These are phyloP conservation scores for Ceratocystis harringtonii DNA, from an alignment of 2,329 filamentous ascomycete genomes.

Conservation along the genomic window DNA sequence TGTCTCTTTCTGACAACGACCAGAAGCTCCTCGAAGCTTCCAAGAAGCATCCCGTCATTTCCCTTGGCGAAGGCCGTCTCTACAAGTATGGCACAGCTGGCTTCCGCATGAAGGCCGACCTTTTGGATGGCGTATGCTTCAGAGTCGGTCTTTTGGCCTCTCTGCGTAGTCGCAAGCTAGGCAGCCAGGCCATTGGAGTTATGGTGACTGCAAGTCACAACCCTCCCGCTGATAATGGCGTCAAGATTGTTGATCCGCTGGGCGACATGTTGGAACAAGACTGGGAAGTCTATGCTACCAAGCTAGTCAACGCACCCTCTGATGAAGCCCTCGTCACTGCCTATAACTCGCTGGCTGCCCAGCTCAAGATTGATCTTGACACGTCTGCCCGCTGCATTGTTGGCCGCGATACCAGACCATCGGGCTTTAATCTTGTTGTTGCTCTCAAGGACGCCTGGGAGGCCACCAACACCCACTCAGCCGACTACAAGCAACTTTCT, in stretches of 20 bases:
- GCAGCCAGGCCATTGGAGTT: conserved; percentile 82
- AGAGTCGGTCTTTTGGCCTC: conserved; percentile 80
- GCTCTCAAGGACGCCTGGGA: conserved; percentile 68
- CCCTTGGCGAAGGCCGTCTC: conserved; percentile 28
- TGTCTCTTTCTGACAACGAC: conserved; percentile 20
- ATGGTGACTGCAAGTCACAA: conserved; percentile 96
- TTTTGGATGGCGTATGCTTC: conserved; percentile 85
- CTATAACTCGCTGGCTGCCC: conserved; percentile 59
- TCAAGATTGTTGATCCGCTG: conserved; percentile 94
- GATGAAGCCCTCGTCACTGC: conserved; percentile 61
- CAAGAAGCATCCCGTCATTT: conserved; percentile 44
- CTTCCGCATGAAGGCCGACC: conserved; percentile 56
- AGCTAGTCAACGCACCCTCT: conserved; percentile 67
- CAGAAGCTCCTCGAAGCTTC: conserved; percentile 44
- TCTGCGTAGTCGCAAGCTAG: conserved; percentile 76
- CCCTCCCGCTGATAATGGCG: conserved; percentile 74
- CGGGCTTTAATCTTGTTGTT: conserved; percentile 66
- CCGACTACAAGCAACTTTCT: conserved; percentile 81
- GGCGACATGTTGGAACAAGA: conserved; percentile 95
- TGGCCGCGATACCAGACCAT: conserved; percentile 84
- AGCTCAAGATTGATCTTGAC: conserved; percentile 59
- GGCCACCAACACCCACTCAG: conserved; percentile 56
- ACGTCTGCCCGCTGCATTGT: conserved; percentile 69
- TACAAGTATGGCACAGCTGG: conserved; percentile 55
- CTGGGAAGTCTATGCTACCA: conserved; percentile 82